phyloP scores from a whole-genome alignment of 75 land plant species.

The Chamaecyparis obtusa region DNA sequence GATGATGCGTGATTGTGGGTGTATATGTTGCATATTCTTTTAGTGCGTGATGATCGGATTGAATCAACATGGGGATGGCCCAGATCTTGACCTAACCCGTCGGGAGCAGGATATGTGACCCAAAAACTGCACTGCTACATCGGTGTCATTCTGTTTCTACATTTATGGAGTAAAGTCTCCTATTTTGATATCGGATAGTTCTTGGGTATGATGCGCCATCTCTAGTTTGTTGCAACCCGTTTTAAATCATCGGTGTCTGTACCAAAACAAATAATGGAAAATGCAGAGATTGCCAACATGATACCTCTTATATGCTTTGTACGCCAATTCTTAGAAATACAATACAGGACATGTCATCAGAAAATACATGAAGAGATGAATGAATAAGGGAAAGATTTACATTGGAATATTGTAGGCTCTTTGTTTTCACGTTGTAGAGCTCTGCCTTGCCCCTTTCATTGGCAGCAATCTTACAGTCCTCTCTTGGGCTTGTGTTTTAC shows the following conservation, averaged over 20 bases:
- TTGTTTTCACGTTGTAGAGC: neutral
- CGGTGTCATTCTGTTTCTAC: neutral
- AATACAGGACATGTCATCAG: neutral
- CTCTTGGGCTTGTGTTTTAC: neutral
- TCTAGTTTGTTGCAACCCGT: neutral
- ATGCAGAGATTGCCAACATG: neutral
- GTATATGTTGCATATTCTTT: neutral
- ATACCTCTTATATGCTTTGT: neutral
- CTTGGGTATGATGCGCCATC: neutral
- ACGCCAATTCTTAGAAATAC: neutral
- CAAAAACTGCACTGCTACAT: neutral
- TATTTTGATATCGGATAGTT: neutral
- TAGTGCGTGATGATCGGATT: neutral
- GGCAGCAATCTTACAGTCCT: neutral
- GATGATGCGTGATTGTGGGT: neutral
- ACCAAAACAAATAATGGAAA: neutral
- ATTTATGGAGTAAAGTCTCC: neutral
- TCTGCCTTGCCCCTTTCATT: neutral
- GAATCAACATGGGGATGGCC: neutral
- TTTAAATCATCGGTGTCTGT: neutral
- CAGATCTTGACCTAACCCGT: neutral
- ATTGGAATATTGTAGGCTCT: neutral
- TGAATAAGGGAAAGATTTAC: neutral
- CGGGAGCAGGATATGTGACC: conserved; percentile 2
- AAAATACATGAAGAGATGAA: neutral